Base-by-base conservation (phyloP, 2,329 filamentous ascomycete species). In the Coniochaeta sp. region DNA sequence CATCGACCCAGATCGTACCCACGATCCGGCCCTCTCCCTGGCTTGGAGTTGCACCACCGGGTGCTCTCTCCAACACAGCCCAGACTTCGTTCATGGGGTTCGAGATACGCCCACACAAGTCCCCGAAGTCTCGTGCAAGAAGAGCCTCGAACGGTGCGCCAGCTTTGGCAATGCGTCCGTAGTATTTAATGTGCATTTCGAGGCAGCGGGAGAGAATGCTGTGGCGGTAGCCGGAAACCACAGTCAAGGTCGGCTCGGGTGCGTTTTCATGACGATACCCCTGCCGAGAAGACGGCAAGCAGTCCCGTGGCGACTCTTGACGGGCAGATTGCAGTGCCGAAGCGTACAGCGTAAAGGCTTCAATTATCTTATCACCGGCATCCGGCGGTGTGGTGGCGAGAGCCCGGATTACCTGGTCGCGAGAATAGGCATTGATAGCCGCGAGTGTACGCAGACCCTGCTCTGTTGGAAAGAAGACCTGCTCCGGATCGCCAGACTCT, bases 101-200 rank as follows among this genome's bases (percentile, higher is more conserved):
- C 32, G 62, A 62, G 14, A 72, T 59, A 14, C 67, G 60, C 4
- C 30, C 34, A 10, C 71, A 50, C 9, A 71, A 42, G 0, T 64
- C 61, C 4, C 61, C 62, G 16, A 72, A 42, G 9, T 19, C 52
- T 4, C 26, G 26, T 14, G 64, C 64, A 3, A 72, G 57, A 5
- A n/a, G 32, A 6, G 65, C 59, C 55, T 72, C 70, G 50, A 70
- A 70, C 9, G 40, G 36, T 3, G n/a, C 52, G 7, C 68, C 70
- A 64, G 68, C 70, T 19, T 61, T 61, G 47, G 59, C 30, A 3
- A 47, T 17, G 12, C 40, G 47, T 50, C 52, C 59, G 61, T 71
- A 72, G 58, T 58, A 68, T 32, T 60, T 59, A 60, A 70, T 59
- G 61, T 71, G 68, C 66, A 72, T 69, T 55, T 69, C 64, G 9